phyloP scores from a whole-genome alignment of 305 asterid species.

The Fraxinus xanthoxyloides region DNA sequence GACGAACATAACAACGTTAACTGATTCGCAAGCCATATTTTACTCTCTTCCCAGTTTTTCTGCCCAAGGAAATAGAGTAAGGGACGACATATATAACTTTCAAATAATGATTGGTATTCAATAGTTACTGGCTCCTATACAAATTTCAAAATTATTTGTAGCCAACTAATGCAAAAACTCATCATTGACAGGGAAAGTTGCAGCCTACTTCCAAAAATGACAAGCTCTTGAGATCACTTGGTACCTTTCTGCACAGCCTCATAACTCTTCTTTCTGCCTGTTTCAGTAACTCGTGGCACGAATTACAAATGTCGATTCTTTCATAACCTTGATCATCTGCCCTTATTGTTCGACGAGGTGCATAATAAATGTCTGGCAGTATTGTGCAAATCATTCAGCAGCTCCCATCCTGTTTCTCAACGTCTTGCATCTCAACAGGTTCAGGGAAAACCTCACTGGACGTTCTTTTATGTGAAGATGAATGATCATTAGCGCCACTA shows the following conservation, averaged over 20 bases:
- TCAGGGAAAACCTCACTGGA: conserved; percentile 69
- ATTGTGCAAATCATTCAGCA: not conserved
- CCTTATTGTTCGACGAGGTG: not conserved
- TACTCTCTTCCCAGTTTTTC: not conserved
- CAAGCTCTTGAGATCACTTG: not conserved
- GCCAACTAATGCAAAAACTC: not conserved
- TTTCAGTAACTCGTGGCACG: not conserved
- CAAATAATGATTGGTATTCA: not conserved
- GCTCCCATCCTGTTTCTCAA: conserved; percentile 37
- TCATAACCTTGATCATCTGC: not conserved
- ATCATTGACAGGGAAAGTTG: not conserved
- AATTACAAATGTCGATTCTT: not conserved
- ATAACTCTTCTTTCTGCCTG: not conserved
- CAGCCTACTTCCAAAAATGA: not conserved
- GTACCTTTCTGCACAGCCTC: not conserved
- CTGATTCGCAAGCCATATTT: conserved; percentile 1
- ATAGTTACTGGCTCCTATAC: conserved; percentile 12
- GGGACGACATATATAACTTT: not conserved
- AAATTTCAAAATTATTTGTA: not conserved
- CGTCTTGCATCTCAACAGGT: conserved; percentile 47
- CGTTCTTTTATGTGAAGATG: conserved; percentile 56
- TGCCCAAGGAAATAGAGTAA: not conserved
- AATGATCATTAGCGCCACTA: conserved; percentile 49
- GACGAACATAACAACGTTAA: not conserved
- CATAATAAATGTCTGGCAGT: not conserved